Percentiles rank a stretch among this genome's conserved stretches.
These are phyloP conservation scores for Spathaspora sp. DNA, from an alignment of 805 yeast species.

Conservation along the genomic window DNA sequence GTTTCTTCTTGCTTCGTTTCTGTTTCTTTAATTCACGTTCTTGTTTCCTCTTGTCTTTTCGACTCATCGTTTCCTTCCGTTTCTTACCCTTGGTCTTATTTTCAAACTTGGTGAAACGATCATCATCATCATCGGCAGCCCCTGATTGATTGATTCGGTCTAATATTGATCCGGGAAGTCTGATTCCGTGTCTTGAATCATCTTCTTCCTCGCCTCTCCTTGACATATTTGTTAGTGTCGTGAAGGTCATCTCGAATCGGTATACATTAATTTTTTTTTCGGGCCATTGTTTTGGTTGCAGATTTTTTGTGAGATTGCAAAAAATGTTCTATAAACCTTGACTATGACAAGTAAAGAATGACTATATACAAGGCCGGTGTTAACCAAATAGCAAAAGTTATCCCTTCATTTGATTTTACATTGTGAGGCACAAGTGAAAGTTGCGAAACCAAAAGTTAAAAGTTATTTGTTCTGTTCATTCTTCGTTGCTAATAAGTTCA, in stretches of 20 bases:
- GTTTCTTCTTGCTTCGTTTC: constrained; percentile 14
- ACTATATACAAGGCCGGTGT: too few relatives aligned
- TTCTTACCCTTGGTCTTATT: constrained; percentile 11
- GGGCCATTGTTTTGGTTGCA: background rate
- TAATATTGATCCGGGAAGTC: constrained; percentile 51
- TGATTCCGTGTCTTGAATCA: constrained; percentile 41
- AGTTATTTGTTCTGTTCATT: too few relatives aligned
- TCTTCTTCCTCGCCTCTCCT: constrained; percentile 3
- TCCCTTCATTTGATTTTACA: too few relatives aligned
- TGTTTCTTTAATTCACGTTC: constrained; percentile 30
- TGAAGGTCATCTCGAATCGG: background rate
- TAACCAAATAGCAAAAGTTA: too few relatives aligned
- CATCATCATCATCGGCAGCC: constrained; percentile 32
- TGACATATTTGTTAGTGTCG: background rate
- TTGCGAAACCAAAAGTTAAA: too few relatives aligned
- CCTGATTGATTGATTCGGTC: constrained; percentile 44
- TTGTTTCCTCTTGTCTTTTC: constrained; percentile 34
- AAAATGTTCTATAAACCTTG: background rate
- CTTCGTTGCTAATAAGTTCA: too few relatives aligned
- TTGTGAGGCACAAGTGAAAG: too few relatives aligned
- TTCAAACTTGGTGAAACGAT: constrained; percentile 14
- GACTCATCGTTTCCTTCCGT: constrained; percentile 20
- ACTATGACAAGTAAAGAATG: too few relatives aligned
- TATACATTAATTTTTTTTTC: background rate
- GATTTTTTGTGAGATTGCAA: background rate